A percentile compares a stretch with the other conserved stretches of the same genome.
Evolutionary conservation across 148 eudicot species (phyloP).

Genomic region (Chenopodium quinoa): DNA sequence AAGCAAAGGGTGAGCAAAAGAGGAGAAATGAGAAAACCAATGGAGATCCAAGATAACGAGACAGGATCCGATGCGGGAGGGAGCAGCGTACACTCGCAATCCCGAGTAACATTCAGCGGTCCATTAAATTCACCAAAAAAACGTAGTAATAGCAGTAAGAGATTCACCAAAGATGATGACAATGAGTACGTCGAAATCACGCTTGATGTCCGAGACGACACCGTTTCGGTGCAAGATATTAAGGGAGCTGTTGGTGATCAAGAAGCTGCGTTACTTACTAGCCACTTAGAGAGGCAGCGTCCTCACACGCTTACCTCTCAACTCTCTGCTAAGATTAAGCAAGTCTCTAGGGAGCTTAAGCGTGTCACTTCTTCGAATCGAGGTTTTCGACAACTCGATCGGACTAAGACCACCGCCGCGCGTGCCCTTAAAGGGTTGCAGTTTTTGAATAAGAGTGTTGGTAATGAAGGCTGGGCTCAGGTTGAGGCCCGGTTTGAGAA

Average conservation of each 20-base stretch:
- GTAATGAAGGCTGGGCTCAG: conserved; percentile 40
- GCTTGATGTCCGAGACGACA: conserved; percentile 51
- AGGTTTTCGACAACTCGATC: conserved; percentile 25
- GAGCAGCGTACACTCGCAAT: conserved; percentile 36
- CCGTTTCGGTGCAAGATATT: conserved; percentile 46
- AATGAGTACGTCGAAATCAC: conserved; percentile 49
- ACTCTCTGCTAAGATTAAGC: conserved; percentile 43
- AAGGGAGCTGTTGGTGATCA: conserved; percentile 41
- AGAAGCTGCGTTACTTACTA: conserved; percentile 40
- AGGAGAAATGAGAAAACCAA: conserved; percentile 27
- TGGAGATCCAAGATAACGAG: conserved; percentile 38
- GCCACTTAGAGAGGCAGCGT: conserved; percentile 31
- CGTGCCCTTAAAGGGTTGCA: conserved; percentile 46
- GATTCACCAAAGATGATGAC: conserved; percentile 14
- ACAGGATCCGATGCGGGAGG: conserved; percentile 28
- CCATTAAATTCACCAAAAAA: conserved; percentile 27
- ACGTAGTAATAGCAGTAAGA: conserved; percentile 7
- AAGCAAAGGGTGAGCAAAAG: neutral
- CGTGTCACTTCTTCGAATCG: conserved; percentile 35
- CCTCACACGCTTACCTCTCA: conserved; percentile 36
- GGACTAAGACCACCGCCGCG: conserved; percentile 42
- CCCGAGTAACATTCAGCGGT: conserved; percentile 44
- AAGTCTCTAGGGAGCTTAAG: conserved; percentile 46
- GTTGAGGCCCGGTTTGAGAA: conserved; percentile 39
- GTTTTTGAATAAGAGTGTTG: conserved; percentile 47